These are phyloP conservation scores for Pythium rishiriense DNA, from an alignment of 352 stramenopile species.

Conservation along the genomic window DNA sequence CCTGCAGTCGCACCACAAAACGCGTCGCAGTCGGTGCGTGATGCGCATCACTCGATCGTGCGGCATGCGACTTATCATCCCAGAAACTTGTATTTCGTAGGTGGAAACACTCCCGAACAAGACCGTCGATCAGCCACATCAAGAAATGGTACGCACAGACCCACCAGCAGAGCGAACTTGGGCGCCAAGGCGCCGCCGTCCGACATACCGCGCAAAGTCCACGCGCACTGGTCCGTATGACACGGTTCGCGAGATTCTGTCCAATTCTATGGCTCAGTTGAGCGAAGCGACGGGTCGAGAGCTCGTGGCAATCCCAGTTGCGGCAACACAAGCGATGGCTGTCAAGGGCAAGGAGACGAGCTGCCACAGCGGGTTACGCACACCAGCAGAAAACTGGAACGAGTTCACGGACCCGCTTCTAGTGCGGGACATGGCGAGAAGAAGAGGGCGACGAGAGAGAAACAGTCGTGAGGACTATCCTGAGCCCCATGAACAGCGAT, in stretches of 20 bases:
- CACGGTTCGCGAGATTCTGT: constrained; percentile 60
- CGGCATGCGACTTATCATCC: too few relatives aligned
- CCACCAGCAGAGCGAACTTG: neutral
- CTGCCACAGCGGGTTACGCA: neutral
- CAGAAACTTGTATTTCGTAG: too few relatives aligned
- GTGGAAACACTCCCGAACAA: too few relatives aligned
- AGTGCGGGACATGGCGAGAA: constrained; percentile 38
- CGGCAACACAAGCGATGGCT: neutral
- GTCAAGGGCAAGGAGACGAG: neutral
- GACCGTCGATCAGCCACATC: too few relatives aligned
- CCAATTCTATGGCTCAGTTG: constrained; percentile 62
- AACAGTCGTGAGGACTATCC: neutral
- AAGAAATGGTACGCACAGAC: too few relatives aligned
- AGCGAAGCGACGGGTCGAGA: constrained; percentile 43
- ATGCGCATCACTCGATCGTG: too few relatives aligned
- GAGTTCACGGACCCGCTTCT: constrained; percentile 37
- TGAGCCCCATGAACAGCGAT: neutral
- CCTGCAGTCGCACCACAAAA: neutral
- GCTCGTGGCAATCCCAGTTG: constrained; percentile 15
- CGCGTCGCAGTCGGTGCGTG: neutral
- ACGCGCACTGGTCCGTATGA: constrained; percentile 38
- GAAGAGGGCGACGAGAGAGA: neutral
- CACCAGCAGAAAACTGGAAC: constrained; percentile 9
- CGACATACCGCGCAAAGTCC: constrained; percentile 51
- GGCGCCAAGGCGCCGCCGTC: constrained; percentile 44